Evolutionary conservation across 2,329 filamentous ascomycete species (phyloP), one percentile per base, ranked within the genome.

Genomic region (Aspergillus uvarum): DNA sequence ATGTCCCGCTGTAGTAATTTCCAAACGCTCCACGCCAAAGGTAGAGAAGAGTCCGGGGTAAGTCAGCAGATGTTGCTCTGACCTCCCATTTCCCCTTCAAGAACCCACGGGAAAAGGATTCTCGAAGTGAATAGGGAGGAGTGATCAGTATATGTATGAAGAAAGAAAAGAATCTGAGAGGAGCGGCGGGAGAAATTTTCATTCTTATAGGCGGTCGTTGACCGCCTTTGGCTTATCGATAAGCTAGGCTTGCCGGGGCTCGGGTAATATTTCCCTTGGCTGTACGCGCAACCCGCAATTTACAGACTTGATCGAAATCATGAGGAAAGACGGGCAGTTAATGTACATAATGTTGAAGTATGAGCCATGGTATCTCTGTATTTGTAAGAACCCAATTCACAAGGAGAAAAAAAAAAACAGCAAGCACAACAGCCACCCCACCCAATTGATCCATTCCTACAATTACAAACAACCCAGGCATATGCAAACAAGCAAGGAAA

Each of bases 51-150:
- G 72, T 74, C 72, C 72, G 78, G 78, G 77, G 76, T 80, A 80
- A 80, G 77, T 72, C 66, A 75, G 73, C 76, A 73, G 60, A 54
- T 65, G 60, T 73, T 65, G 59, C 62, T 80, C 76, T 79, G 56
- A 76, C 78, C 77, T 77, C 67, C 75, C 72, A 70, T 80, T 80
- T 80, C 78, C 78, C 78, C 78, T 80, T 77, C 70, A 72, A 68
- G 73, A 69, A 71, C 72, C 71, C 73, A 76, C 74, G 72, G 69
- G 66, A 61, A 60, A 65, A 69, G 72, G 70, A 74, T 72, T 16
- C 70, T 69, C 67, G 76, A 77, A 80, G 78, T 80, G 78, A 80
- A 80, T 80, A 79, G 72, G 74, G 71, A 79, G 77, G 78, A 72
- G 48, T 70, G 60, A 68, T 74, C 71, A 77, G 76, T 78, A 73